A percentile compares a stretch with the other conserved stretches of the same genome.
Evolutionary conservation across 495 filamentous ascomycete genomes (phyloP).

Genomic region (Penicillium odoratum): DNA sequence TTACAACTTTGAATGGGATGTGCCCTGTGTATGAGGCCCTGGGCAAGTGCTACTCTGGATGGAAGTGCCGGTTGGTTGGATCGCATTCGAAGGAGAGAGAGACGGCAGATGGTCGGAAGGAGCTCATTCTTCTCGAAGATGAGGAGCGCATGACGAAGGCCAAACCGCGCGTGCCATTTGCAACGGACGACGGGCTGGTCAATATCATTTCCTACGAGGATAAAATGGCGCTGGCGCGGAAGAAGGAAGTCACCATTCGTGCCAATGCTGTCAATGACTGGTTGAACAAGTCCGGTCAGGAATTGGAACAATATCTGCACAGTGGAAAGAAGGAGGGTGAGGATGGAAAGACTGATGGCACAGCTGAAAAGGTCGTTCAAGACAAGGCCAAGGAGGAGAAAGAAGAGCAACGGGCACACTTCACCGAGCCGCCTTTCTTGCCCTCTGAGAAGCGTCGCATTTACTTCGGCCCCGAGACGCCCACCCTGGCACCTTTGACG

Average conservation of each 20-base stretch:
- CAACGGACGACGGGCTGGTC: conserved; percentile 62
- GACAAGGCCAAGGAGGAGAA: conserved; percentile 29
- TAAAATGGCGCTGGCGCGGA: conserved; percentile 70
- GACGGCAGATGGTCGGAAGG: conserved; percentile 72
- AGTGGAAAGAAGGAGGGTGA: conserved; percentile 27
- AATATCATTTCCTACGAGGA: conserved; percentile 67
- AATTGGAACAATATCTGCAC: conserved; percentile 51
- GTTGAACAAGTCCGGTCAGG: conserved; percentile 60
- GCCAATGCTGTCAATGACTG: conserved; percentile 75
- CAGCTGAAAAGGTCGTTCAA: conserved; percentile 6
- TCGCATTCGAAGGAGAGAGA: conserved; percentile 79
- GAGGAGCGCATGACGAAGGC: conserved; percentile 48
- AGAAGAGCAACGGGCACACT: conserved; percentile 75
- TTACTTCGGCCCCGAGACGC: conserved; percentile 92
- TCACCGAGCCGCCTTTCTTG: conserved; percentile 78
- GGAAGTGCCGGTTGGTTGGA: conserved; percentile 86
- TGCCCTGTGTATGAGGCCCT: conserved; percentile 78
- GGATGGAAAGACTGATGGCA: conserved; percentile 4
- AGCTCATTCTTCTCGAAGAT: conserved; percentile 69
- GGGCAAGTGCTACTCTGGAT: conserved; percentile 78
- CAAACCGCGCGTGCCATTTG: conserved; percentile 30
- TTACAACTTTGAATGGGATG: conserved; percentile 67
- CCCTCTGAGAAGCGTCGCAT: conserved; percentile 90
- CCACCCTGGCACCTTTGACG: conserved; percentile 81
- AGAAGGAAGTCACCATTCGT: conserved; percentile 63